These are phyloP conservation scores for Osmanthus fragrans DNA, from an alignment of 257 asterid species.

Conservation along the genomic window DNA sequence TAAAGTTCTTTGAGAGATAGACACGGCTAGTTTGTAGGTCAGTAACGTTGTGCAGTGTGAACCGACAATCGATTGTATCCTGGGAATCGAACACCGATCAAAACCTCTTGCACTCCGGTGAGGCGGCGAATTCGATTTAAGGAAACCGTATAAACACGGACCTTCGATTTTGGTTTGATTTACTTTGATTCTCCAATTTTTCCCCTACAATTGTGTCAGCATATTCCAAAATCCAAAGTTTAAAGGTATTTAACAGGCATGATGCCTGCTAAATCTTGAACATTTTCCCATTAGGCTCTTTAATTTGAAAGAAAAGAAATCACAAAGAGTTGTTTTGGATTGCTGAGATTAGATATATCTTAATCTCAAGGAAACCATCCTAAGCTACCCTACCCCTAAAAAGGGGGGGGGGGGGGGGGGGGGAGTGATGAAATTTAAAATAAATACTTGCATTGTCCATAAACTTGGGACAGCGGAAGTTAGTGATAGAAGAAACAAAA, in stretches of 20 bases:
- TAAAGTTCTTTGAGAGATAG: too few relatives aligned
- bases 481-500: conserved; percentile 10
- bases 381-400: neutral
- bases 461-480: neutral
- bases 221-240: neutral
- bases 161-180: too few relatives aligned
- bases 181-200: too few relatives aligned
- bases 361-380: neutral
- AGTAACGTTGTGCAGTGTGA: too few relatives aligned
- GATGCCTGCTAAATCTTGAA: neutral
- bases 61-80: too few relatives aligned
- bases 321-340: neutral
- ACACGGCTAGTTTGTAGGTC: too few relatives aligned
- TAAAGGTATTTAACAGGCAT: neutral
- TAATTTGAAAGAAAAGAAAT: neutral
- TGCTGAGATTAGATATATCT: neutral
- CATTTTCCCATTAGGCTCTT: neutral
- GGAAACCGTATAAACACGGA: too few relatives aligned
- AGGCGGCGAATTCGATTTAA: too few relatives aligned
- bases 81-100: too few relatives aligned
- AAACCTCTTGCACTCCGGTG: too few relatives aligned
- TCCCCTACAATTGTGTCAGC: neutral
- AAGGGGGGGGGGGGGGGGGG: neutral
- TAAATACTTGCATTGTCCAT: neutral
- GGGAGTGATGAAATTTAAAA: neutral